Evolutionary conservation across 208 protist genomes (phyloP).

Genomic region (Tritrichomonas foetus): DNA sequence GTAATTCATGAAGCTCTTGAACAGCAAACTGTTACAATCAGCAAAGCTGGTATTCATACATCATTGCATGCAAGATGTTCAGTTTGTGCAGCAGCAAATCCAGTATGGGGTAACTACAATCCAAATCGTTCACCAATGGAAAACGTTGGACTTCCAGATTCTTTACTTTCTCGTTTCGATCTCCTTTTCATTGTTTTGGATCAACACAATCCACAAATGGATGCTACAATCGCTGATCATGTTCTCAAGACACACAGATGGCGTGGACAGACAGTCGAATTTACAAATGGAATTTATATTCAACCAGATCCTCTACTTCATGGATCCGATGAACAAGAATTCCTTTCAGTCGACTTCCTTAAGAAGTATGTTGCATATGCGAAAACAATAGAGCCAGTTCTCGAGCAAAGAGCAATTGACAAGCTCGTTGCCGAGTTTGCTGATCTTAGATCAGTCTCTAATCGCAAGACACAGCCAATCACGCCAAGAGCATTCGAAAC

Average conservation of each 20-base stretch:
- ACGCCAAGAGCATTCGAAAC: constrained; percentile 90
- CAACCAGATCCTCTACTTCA: constrained; percentile 44
- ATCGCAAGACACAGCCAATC: constrained; percentile 62
- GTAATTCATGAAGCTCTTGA: constrained; percentile 91
- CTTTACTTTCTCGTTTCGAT: constrained; percentile 82
- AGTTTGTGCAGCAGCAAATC: constrained; percentile 98
- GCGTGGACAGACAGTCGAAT: background rate
- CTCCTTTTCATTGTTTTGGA: constrained; percentile 98
- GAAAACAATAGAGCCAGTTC: constrained; percentile 55
- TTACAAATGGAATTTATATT: constrained; percentile 29
- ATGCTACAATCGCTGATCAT: constrained; percentile 80
- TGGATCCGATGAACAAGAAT: background rate
- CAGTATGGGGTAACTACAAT: constrained; percentile 94
- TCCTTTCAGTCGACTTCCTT: constrained; percentile 84
- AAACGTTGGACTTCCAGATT: constrained; percentile 68
- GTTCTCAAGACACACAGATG: constrained; percentile 61
- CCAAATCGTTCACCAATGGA: constrained; percentile 72
- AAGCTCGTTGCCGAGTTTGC: constrained; percentile 74
- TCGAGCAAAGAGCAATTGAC: constrained; percentile 66
- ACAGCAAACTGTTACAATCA: constrained; percentile 99
- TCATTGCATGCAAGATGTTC: constrained; percentile 93
- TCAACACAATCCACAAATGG: constrained; percentile 73
- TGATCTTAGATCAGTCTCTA: constrained; percentile 67
- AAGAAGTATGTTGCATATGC: constrained; percentile 86
- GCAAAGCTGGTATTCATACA: constrained; percentile 98